Conservation (phyloP, 2,329 filamentous ascomycete genomes). For the Botrytis aclada region DNA sequence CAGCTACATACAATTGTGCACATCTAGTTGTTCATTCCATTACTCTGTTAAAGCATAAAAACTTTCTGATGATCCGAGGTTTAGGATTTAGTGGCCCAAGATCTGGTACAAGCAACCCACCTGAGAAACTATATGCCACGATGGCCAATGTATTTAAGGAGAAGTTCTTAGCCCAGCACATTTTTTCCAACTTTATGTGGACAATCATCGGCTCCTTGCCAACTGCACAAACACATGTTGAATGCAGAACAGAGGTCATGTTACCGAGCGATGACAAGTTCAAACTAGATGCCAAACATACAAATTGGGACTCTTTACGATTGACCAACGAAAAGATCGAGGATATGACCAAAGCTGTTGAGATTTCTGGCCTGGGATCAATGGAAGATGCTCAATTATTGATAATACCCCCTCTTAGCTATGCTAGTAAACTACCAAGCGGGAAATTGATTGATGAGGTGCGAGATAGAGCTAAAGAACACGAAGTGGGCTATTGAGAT, state of each 20-base stretch:
- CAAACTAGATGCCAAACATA: not conserved
- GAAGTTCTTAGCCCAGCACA: too few relatives aligned
- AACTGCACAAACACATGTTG: too few relatives aligned
- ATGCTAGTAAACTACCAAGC: not conserved
- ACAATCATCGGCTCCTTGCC: not conserved
- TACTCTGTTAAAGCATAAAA: too few relatives aligned
- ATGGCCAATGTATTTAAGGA: too few relatives aligned
- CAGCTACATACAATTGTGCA: too few relatives aligned
- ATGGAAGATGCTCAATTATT: not conserved
- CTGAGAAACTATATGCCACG: too few relatives aligned
- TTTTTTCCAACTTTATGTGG: not conserved
- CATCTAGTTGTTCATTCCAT: too few relatives aligned
- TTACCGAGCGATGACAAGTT: not conserved
- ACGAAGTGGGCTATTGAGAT: not conserved
- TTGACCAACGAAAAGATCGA: not conserved
- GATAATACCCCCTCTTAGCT: not conserved
- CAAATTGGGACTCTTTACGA: not conserved
- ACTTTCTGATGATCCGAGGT: too few relatives aligned
- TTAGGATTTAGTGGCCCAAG: too few relatives aligned
- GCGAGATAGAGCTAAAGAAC: not conserved
- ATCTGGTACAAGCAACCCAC: too few relatives aligned
- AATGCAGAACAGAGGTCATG: too few relatives aligned
- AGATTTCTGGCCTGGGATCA: not conserved
- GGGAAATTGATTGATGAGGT: rapidly evolving
- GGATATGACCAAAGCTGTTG: not conserved